Base-by-base conservation (phyloP, 2,329 filamentous ascomycete genomes). In the Lachnellula arida region DNA sequence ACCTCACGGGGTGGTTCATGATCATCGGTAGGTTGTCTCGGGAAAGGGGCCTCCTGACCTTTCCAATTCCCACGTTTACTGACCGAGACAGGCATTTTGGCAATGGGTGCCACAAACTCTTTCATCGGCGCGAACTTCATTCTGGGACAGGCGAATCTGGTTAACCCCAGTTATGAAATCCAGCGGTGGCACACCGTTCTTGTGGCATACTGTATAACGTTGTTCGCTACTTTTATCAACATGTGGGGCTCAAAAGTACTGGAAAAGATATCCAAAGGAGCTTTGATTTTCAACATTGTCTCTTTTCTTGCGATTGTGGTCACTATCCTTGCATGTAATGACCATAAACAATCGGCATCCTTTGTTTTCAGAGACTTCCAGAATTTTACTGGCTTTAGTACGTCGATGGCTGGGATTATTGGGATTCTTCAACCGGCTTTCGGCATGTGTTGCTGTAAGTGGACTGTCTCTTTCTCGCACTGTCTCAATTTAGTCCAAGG, bases 331-430 rank as follows among this genome's bases (percentile, higher is more conserved):
- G 77, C 78, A 2, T 76, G 71, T 17, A 82, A 81, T 57, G 74
- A 78, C 37, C 70, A 81, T 63, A 81, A 81, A 57, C 77, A 81
- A 59, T 69, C 76, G 0, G 73, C 80, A 2, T 73, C 73, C 23
- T 83, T 82, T 60, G 81, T 84, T 8, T 83, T 82, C 63, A 63
- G 65, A 15, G 75, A 79, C 25, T 81, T 82, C 57, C 76, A 81
- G 52, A 81, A 82, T 58, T 72, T 75, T 40, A 79, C 78, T 0
- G 81, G 81, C 2, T 81, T 78, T 65, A 73, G 73, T 3, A 69
- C 72, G 9, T 71, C 74, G 0, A 81, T 81, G 68, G 73, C 76
- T 4, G 76, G 78, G 0, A 75, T 81, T 32, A 68, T 83, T 19
- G 80, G 80, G 2, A 74, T 82, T 12, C 63, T 82, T 5, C 79